These are phyloP conservation scores for Hericium alpestre DNA, from an alignment of 768 basidiomycete genomes.

Conservation along the genomic window DNA sequence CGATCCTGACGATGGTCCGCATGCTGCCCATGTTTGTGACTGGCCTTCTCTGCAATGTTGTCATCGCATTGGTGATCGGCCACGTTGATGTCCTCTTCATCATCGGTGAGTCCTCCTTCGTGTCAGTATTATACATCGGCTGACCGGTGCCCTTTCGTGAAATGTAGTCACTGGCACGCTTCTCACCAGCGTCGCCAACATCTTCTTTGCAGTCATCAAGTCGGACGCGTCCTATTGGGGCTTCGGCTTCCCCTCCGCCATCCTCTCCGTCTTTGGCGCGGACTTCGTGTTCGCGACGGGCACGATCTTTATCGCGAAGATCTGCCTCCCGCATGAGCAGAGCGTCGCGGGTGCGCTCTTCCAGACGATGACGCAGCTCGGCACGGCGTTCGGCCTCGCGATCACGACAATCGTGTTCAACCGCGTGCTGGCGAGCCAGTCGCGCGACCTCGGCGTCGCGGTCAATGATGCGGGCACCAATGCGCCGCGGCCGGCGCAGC, in stretches of 20 bases:
- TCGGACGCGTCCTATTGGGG: slow-evolving; percentile 59
- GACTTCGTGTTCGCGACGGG: slow-evolving; percentile 71
- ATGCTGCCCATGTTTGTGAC: slow-evolving; percentile 63
- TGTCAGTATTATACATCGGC: neutral
- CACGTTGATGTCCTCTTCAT: slow-evolving; percentile 46
- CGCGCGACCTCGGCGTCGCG: slow-evolving; percentile 22
- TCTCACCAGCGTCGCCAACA: slow-evolving; percentile 43
- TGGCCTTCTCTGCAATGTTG: slow-evolving; percentile 52
- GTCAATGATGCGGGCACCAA: slow-evolving; percentile 19
- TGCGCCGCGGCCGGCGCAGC: slow-evolving; percentile 27
- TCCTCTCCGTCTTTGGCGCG: slow-evolving; percentile 58
- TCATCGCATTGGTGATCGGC: slow-evolving; percentile 51
- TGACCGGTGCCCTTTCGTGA: neutral
- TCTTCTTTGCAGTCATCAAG: slow-evolving; percentile 61
- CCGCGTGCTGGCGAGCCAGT: slow-evolving; percentile 27
- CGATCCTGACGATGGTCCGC: slow-evolving; percentile 53
- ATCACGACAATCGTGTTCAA: slow-evolving; percentile 65
- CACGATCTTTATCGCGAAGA: slow-evolving; percentile 66
- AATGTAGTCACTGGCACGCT: slow-evolving; percentile 40
- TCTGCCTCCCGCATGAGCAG: slow-evolving; percentile 59
- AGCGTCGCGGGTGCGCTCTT: slow-evolving; percentile 67
- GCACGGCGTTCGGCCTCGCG: slow-evolving; percentile 59
- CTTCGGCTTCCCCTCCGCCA: slow-evolving; percentile 59
- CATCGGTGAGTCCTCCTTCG: slow-evolving; percentile 32
- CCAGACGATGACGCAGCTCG: slow-evolving; percentile 73